Evolutionary conservation across 164 flowering plant genomes (phyloP).

Genomic region (Protea cynaroides): DNA sequence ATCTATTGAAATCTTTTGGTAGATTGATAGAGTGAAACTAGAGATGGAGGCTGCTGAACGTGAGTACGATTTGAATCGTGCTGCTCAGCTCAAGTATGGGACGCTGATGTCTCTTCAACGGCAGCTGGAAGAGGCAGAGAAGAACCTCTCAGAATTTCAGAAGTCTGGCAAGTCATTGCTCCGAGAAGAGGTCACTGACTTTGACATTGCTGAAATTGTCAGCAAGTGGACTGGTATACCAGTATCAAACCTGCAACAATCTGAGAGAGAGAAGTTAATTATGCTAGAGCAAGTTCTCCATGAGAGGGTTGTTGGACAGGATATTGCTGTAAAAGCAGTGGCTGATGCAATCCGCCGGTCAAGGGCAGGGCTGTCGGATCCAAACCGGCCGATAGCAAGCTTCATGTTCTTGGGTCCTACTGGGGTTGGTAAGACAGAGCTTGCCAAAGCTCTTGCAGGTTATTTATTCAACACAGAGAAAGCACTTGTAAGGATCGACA

Average conservation of each 20-base stretch:
- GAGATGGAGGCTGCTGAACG: constrained; percentile 99
- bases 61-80: constrained; percentile 81
- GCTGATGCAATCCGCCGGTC: constrained; percentile 95
- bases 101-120: constrained; percentile 74
- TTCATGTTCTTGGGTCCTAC: constrained; percentile 99
- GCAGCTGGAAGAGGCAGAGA: constrained; percentile 83
- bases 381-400: constrained; percentile 87
- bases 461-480: constrained; percentile 85
- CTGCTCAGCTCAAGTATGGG: constrained; percentile 93
- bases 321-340: constrained; percentile 87
- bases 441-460: constrained; percentile 84
- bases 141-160: constrained; percentile 61
- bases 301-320: constrained; percentile 84
- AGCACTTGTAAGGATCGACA: constrained; percentile 88
- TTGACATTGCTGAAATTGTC: constrained; percentile 86
- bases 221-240: constrained; percentile 99
- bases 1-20: constrained; percentile 5
- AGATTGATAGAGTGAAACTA: constrained; percentile 90
- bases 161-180: constrained; percentile 70
- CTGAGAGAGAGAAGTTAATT: constrained; percentile 82
- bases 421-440: constrained; percentile 98
- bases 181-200: constrained; percentile 87
- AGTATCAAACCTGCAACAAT: constrained; percentile 78
- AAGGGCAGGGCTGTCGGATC: constrained; percentile 88
- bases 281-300: constrained; percentile 69